Evolutionary conservation across 805 yeast species (phyloP), one percentile per base, ranked within the genome.

Genomic region (Cyberlindnera nakhonratchasimensis): DNA sequence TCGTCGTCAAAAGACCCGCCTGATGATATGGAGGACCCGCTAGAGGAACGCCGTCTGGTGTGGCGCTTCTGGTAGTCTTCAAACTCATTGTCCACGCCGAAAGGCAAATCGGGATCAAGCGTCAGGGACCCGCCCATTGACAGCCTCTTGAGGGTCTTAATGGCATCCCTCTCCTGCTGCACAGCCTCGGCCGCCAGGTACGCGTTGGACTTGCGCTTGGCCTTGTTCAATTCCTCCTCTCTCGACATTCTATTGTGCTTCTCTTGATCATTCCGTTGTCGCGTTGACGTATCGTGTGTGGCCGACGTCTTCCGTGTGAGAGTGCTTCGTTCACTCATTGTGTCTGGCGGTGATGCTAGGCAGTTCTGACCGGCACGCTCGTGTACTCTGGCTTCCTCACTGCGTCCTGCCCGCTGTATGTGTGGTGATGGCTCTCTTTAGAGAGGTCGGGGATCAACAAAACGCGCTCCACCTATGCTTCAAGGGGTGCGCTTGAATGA

Each of bases 51-150:
- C 16, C 52, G 37, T 32, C 51, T 46, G 21, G 40, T 39, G 24
- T 48, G 53, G 26, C 52, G 47, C 29, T 43, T 58, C 37, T 53
- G 59, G 30, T 52, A 57, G 20, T 49, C 64, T 39, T 43, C 64
- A 13, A 53, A 39, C 34, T 57, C 59, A 16, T 52, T 38, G 28
- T 57, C 59, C 6, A 61, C 61, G 11, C 62, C 71, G 46, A 62
- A 67, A 19, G 87, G 86, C 35, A 83, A 59, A 53, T 85, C 95
- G 1, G 91, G 91, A 55, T 85, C 95, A 46, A 76, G 72, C 37
- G 64, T 47, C n/a, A 66, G 45, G 19, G 71, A 70, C 37, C 69
- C 66, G 17, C 72, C 93, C 39, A 86, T 82, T 0, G 88, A 80
- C 14, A 83, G 67, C 45, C 95, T 68, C 58, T 86, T 86, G 50